Conservation (phyloP, 2,329 filamentous ascomycete genomes). For the Fragosphaeria purpurea region DNA sequence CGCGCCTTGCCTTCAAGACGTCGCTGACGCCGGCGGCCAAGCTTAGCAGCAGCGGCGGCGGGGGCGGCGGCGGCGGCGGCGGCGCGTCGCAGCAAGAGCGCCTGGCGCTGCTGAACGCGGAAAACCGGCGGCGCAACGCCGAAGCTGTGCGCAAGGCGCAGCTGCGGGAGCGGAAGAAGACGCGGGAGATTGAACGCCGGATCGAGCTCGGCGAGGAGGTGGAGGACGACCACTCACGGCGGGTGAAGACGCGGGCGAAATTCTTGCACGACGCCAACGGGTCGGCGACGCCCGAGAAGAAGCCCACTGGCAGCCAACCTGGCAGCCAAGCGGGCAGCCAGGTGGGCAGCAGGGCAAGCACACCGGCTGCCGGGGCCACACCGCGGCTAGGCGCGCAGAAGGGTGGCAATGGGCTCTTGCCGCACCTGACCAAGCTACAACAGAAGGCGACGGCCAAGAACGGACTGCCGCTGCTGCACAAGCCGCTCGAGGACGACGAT, state of each 20-base stretch:
- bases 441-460: constrained; percentile 42
- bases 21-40: constrained; percentile 47
- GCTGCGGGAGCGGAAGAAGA: constrained; percentile 62
- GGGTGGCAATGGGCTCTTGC: constrained; percentile 29
- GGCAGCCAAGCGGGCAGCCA: constrained; percentile 23
- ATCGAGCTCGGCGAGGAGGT: constrained; percentile 54
- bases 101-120: constrained; percentile 70
- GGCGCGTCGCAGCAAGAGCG: constrained; percentile 61
- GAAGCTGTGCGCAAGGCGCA: constrained; percentile 87
- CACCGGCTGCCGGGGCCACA: constrained; percentile 36
- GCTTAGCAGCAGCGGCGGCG: constrained; percentile 35
- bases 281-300: constrained; percentile 26
- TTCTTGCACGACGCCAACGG: constrained; percentile 56
- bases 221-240: constrained; percentile 48
- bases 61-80: constrained; percentile 38
- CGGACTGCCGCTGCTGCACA: constrained; percentile 59
- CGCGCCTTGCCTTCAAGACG: constrained; percentile 66
- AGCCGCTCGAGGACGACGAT: constrained; percentile 80
- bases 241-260: constrained; percentile 57
- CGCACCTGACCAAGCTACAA: constrained; percentile 44
- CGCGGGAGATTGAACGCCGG: constrained; percentile 50
- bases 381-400: constrained; percentile 36
- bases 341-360: constrained; percentile 33
- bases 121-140: constrained; percentile 76
- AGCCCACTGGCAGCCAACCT: constrained; percentile 37